A percentile compares a stretch with the other conserved stretches of the same genome.
phyloP scores from a whole-genome alignment of 352 stramenopile species.

The Phytophthora melonis region DNA sequence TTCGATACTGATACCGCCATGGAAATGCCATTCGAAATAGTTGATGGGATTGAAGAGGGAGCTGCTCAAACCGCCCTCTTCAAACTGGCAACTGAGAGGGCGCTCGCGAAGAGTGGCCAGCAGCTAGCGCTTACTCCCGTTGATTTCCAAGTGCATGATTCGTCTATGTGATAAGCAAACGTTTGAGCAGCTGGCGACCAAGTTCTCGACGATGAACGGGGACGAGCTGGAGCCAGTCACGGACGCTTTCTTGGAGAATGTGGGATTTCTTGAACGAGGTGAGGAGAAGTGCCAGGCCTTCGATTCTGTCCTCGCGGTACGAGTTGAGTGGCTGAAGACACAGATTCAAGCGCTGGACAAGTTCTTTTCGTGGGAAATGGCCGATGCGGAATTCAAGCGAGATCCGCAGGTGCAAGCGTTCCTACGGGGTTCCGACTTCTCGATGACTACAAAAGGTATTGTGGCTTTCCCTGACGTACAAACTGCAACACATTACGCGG shows the following conservation, averaged over 20 bases:
- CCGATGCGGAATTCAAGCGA: neutral
- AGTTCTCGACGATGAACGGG: neutral
- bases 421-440: conserved; percentile 18
- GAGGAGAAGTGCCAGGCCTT: neutral
- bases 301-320: neutral
- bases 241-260: neutral
- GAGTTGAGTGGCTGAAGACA: conserved; percentile 22
- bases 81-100: neutral
- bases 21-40: neutral
- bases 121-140: neutral
- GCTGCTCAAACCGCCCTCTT: neutral
- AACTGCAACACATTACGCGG: conserved; percentile 10
- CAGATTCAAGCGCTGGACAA: conserved; percentile 2
- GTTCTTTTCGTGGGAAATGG: conserved; percentile 33
- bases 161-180: neutral
- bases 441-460: conserved; percentile 13
- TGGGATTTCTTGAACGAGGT: neutral
- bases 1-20: neutral
- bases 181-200: neutral
- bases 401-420: conserved; percentile 24
- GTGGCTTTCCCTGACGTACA: neutral
- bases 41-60: neutral
- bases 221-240: neutral
- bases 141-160: neutral
- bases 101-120: neutral